Percentiles rank a stretch among this genome's conserved stretches.
These are phyloP conservation scores for Neostapfia colusana DNA, from an alignment of 176 grass and related monocot genomes.

Conservation along the genomic window DNA sequence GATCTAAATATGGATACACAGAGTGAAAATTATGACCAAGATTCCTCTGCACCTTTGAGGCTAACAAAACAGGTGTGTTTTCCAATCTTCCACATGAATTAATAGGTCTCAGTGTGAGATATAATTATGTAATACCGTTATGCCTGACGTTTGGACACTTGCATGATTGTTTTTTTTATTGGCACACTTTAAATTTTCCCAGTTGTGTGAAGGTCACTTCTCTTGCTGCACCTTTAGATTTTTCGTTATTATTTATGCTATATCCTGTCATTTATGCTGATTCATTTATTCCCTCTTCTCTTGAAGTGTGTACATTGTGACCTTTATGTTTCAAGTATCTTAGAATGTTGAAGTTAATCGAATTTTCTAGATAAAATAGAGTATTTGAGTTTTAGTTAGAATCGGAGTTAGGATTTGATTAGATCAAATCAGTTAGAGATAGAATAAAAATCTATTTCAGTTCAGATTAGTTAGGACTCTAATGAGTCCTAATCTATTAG, in stretches of 20 bases:
- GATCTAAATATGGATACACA: conserved; percentile 64
- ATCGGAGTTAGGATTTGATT: too few relatives aligned
- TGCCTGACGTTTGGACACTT: background rate
- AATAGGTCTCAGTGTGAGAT: background rate
- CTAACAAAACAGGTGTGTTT: conserved; percentile 61
- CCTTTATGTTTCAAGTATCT: background rate
- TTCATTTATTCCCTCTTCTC: background rate
- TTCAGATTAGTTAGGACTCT: too few relatives aligned
- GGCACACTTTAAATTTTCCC: background rate
- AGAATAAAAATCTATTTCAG: too few relatives aligned
- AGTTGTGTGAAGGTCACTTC: background rate
- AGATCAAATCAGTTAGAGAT: too few relatives aligned
- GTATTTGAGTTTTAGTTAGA: too few relatives aligned
- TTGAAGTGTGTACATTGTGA: background rate
- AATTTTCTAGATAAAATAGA: too few relatives aligned
- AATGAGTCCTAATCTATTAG: too few relatives aligned
- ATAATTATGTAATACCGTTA: conserved; percentile 30
- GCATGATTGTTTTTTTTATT: conserved; percentile 7
- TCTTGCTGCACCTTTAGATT: conserved; percentile 1
- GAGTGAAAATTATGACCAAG: conserved; percentile 72
- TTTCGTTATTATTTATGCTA: background rate
- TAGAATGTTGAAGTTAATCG: too few relatives aligned
- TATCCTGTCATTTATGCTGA: background rate
- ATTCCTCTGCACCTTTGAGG: conserved; percentile 34
- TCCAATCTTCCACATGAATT: conserved; percentile 3